phyloP scores from a whole-genome alignment of 805 yeast genomes.

The Saccharomycopsis lassenensis region DNA sequence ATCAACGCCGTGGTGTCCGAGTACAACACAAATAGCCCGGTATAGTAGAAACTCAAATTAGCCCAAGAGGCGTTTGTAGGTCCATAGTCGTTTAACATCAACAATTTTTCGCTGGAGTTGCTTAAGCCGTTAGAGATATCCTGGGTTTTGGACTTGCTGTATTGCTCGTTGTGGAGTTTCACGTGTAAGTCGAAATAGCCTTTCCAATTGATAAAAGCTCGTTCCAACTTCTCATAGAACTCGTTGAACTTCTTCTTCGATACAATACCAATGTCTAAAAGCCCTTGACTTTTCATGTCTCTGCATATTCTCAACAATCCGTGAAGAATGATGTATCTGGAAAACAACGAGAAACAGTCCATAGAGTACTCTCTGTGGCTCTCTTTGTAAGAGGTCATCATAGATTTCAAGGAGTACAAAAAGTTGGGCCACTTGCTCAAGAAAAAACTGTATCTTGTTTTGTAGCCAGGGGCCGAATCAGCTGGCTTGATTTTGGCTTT shows the following conservation, averaged over 20 bases:
- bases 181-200: conserved; percentile 27
- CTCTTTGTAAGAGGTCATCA: conserved; percentile 25
- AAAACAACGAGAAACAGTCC: conserved; percentile 27
- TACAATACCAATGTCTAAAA: conserved; percentile 23
- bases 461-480: too few relatives aligned
- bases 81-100: conserved; percentile 25
- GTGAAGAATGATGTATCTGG: conserved; percentile 27
- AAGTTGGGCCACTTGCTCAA: conserved; percentile 28
- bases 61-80: conserved; percentile 27
- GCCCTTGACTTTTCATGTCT: conserved; percentile 22
- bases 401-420: conserved; percentile 25
- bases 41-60: conserved; percentile 22
- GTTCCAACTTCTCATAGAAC: conserved; percentile 24
- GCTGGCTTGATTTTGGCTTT: too few relatives aligned
- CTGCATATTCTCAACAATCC: conserved; percentile 24
- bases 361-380: conserved; percentile 26
- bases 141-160: conserved; percentile 18
- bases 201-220: conserved; percentile 26
- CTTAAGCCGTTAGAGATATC: conserved; percentile 6
- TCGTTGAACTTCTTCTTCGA: conserved; percentile 21
- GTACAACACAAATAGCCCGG: conserved; percentile 23
- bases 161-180: conserved; percentile 5
- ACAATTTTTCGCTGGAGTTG: background rate
- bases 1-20: conserved; percentile 21
- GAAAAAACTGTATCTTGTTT: too few relatives aligned